Evolutionary conservation across 176 grass and related monocot genomes (phyloP).

Genomic region (Zea mays): DNA sequence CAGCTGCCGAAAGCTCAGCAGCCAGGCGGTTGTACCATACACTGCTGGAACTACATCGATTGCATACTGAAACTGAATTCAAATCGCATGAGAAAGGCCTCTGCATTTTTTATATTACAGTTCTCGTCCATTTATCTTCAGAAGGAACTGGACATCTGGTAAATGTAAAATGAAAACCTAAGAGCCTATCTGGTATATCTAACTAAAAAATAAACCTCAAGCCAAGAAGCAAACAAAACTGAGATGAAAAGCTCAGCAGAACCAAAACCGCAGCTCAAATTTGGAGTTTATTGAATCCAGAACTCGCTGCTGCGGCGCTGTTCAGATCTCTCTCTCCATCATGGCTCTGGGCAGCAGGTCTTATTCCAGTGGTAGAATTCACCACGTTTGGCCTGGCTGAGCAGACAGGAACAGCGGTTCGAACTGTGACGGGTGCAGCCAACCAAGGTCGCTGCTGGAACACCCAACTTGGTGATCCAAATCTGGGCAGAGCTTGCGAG

Average conservation of each 20-base stretch:
- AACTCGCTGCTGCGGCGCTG: neutral
- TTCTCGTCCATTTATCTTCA: no score
- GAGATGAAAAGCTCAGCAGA: constrained; percentile 23
- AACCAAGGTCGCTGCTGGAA: constrained; percentile 43
- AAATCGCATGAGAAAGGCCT: no score
- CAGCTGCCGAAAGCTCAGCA: no score
- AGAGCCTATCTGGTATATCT: no score
- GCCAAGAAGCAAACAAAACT: constrained; percentile 37
- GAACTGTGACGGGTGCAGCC: constrained; percentile 55
- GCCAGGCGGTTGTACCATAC: no score
- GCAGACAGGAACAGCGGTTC: constrained; percentile 56
- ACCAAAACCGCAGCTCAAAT: constrained; percentile 46
- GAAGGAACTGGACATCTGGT: no score
- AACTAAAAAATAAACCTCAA: neutral
- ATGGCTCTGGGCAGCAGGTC: constrained; percentile 17
- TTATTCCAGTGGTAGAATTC: constrained; percentile 14
- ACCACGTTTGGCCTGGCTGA: constrained; percentile 44
- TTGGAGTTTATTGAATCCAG: constrained; percentile 45
- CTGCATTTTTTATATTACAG: no score
- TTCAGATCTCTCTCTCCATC: constrained; percentile 7
- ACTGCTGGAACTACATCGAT: no score
- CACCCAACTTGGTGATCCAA: neutral
- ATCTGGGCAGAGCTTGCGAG: constrained; percentile 16
- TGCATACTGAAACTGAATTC: no score
- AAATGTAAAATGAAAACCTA: no score